Conservation (phyloP, 345 rosid species). For the Litchi chinensis region DNA sequence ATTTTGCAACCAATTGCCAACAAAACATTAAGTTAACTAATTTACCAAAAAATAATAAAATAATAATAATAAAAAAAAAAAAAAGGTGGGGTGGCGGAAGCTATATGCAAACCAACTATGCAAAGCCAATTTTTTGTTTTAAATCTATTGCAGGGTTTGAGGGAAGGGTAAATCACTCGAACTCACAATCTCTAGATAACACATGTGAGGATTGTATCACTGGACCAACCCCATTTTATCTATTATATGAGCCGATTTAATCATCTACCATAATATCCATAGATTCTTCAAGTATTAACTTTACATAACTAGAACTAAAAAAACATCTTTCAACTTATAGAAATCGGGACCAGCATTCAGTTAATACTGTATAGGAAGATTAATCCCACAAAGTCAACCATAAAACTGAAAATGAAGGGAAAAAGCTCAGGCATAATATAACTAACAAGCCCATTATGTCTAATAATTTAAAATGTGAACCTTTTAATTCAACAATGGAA, state of each 20-base stretch:
- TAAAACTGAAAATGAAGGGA: background rate
- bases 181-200: too few relatives aligned
- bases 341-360: background rate
- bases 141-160: too few relatives aligned
- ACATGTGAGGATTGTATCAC: too few relatives aligned
- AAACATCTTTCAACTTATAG: background rate
- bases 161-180: too few relatives aligned
- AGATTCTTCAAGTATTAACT: background rate
- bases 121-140: too few relatives aligned
- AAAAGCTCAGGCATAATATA: background rate
- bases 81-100: background rate
- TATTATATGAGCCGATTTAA: background rate
- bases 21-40: background rate
- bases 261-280: background rate
- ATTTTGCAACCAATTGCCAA: background rate
- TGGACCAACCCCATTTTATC: too few relatives aligned
- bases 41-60: background rate
- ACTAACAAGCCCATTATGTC: background rate
- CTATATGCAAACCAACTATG: too few relatives aligned
- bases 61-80: background rate
- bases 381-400: background rate
- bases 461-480: background rate
- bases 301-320: background rate
- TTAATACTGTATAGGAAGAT: background rate
- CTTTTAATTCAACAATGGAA: background rate